Evolutionary conservation across 371 early-diverging fungal species (phyloP).

Genomic region (Umbelopsis sp.): DNA sequence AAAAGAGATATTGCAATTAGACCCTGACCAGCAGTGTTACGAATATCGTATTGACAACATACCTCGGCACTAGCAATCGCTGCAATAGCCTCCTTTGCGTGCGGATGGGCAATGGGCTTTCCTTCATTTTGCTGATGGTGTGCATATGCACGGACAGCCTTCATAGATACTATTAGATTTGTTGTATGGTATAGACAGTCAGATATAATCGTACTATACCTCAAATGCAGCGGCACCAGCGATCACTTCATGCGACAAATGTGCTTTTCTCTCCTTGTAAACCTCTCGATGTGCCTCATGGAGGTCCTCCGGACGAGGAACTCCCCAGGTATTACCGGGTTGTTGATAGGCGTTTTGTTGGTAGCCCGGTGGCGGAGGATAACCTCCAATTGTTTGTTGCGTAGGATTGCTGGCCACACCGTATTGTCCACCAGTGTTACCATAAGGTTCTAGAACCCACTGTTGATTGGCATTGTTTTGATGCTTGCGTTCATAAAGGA

Average conservation of each 20-base stretch:
- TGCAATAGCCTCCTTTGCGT: constrained; percentile 53
- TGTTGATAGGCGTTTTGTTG: constrained; percentile 25
- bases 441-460: constrained; percentile 49
- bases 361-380: constrained; percentile 2
- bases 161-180: background rate
- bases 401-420: background rate
- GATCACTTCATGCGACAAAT: constrained; percentile 38
- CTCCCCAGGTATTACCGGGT: constrained; percentile 25
- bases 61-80: constrained; percentile 57
- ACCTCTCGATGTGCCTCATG: constrained; percentile 45
- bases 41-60: background rate
- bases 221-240: constrained; percentile 70
- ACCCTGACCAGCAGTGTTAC: background rate
- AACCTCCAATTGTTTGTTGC: constrained; percentile 20
- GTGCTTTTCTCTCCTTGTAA: constrained; percentile 42
- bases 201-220: constrained; percentile 21
- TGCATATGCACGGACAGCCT: constrained; percentile 54
- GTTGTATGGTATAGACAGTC: background rate
- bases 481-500: constrained; percentile 35
- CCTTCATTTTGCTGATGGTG: constrained; percentile 48
- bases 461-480: constrained; percentile 41
- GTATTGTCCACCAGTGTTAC: constrained; percentile 40
- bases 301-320: constrained; percentile 46
- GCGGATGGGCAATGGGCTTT: constrained; percentile 43
- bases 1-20: background rate